A percentile compares a stretch with the other conserved stretches of the same genome.
These are phyloP conservation scores for Taphrina confusa DNA, from an alignment of 1,139 yeast genomes.

Conservation along the genomic window DNA sequence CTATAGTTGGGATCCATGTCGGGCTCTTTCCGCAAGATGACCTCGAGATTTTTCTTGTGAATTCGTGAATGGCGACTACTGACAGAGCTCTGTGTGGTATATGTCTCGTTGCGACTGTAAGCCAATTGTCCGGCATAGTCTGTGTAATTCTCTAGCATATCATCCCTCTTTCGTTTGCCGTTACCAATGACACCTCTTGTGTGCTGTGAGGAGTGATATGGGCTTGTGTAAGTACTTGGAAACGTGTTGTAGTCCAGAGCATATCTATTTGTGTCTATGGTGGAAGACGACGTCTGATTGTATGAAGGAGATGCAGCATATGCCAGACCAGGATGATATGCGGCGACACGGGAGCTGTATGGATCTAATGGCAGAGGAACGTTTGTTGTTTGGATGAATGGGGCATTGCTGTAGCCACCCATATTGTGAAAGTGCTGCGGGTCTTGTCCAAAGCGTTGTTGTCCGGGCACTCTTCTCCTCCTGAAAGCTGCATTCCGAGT, in stretches of 20 bases:
- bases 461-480: not conserved
- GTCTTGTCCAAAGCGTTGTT: not conserved
- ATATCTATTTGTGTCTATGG: not conserved
- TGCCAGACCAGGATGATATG: not conserved
- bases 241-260: not conserved
- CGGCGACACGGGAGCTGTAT: not conserved
- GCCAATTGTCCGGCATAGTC: constrained; percentile 7
- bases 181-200: not conserved
- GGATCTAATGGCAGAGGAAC: not conserved
- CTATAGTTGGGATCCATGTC: constrained; percentile 4
- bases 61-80: constrained; percentile 15
- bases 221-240: constrained; percentile 1
- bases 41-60: constrained; percentile 11
- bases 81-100: constrained; percentile 7
- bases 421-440: not conserved
- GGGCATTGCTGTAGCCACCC: not conserved
- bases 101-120: constrained; percentile 8
- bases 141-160: not conserved
- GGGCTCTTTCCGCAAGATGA: constrained; percentile 16
- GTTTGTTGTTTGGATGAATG: not conserved
- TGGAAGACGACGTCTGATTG: not conserved
- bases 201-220: not conserved
- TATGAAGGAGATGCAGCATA: not conserved
- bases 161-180: constrained; percentile 9
- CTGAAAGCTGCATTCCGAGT: constrained; percentile 11